A percentile compares a stretch with the other conserved stretches of the same genome.
Conservation (phyloP, 108 stramenopile genomes). For the Nitzschia palea region DNA sequence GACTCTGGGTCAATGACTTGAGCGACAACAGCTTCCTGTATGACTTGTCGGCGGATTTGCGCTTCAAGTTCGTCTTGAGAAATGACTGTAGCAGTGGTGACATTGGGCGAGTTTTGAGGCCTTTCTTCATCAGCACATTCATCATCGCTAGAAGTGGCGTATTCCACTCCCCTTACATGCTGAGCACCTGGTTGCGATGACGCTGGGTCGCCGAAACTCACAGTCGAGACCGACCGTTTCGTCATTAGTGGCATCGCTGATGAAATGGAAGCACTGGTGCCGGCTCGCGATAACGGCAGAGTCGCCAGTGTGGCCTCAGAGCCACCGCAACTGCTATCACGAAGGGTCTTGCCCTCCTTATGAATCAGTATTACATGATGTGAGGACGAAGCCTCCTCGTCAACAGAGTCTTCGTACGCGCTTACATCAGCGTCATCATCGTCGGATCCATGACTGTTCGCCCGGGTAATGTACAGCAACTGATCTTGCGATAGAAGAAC, state of each 20-base stretch:
- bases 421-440: background rate
- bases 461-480: background rate
- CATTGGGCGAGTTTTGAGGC: background rate
- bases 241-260: background rate
- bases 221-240: background rate
- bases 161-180: background rate
- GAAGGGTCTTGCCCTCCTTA: background rate
- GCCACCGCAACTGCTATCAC: no score
- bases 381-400: background rate
- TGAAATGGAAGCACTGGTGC: background rate
- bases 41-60: conserved; percentile 1
- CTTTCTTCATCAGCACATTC: background rate
- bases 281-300: background rate
- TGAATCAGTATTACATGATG: background rate
- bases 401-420: background rate
- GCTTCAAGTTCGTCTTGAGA: conserved; percentile 3
- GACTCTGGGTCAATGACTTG: background rate
- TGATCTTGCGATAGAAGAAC: conserved; percentile 3
- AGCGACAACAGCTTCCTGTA: conserved; percentile 1
- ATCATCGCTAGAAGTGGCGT: background rate
- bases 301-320: background rate
- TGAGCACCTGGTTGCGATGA: background rate
- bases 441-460: background rate
- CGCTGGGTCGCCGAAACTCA: background rate
- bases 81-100: conserved; percentile 3